These are phyloP conservation scores for Citrus sp. DNA, from an alignment of 345 rosid genomes.

Conservation along the genomic window DNA sequence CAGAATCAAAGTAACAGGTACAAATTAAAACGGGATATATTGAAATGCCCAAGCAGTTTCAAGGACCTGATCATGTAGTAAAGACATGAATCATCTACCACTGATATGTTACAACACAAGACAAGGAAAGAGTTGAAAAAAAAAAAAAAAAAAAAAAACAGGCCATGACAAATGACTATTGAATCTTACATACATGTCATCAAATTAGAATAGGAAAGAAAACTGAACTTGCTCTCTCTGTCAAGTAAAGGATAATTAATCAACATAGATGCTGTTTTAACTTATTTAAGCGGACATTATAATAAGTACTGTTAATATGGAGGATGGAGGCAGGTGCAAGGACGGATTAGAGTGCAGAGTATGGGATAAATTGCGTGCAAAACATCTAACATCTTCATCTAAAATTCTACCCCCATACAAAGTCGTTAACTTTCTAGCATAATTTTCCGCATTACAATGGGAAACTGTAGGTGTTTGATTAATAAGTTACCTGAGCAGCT, in stretches of 20 bases:
- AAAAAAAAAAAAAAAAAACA: neutral
- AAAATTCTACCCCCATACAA: neutral
- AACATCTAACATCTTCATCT: neutral
- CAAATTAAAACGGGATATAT: neutral
- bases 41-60: neutral
- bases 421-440: neutral
- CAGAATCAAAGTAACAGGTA: neutral
- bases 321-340: neutral
- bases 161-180: neutral
- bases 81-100: neutral
- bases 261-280: neutral
- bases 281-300: neutral
- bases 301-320: neutral
- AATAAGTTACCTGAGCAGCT: conserved; percentile 69
- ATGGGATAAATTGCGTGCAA: neutral
- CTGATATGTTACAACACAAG: neutral
- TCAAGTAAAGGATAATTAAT: neutral
- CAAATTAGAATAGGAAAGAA: neutral
- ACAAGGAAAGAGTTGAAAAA: neutral
- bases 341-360: neutral
- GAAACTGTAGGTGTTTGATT: neutral
- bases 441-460: neutral
- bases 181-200: neutral
- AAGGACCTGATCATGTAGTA: neutral
- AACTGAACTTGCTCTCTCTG: neutral